Evolutionary conservation across 2,329 filamentous ascomycete species (phyloP), one percentile per base, ranked within the genome.

Genomic region (Hirsutella thompsonii): DNA sequence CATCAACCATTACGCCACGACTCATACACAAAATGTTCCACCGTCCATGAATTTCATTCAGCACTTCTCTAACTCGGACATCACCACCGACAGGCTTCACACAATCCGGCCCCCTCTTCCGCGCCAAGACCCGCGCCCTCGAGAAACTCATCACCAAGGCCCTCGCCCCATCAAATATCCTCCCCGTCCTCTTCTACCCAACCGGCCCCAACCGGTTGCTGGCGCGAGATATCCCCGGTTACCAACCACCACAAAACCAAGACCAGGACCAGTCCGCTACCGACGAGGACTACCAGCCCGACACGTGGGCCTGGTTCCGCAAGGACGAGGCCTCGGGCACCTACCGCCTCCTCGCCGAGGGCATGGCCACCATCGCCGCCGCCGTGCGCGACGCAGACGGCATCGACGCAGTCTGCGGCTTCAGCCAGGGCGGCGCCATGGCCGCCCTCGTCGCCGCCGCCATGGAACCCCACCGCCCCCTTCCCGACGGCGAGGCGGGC

Each of bases 61-160:
- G 13, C 32, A 34, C 16, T 16, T 16, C 32, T 16, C 29, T 32
- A 11, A 32, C 29, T 2, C 29, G 16, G 2, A 2, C 29, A 32
- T 10, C 29, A 29, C 16, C 4, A 5, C n/a, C 29, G 29, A 11
- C 42, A 80, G 83, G 90, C 61, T 95, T 80, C 73, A 94, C 90
- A 8, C 90, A 96, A 69, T 93, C 85, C 21, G 88, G 89, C 4
- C 62, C 80, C 4, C 69, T 88, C 47, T 95, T 95, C 74, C 81
- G 78, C 57, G 76, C 81, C 59, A 95, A 95, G 67, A 93, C 86
- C 36, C 84, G 87, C 59, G 86, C 86, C 10, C 69, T 95, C 1
- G 78, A 88, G 52, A 94, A 95, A 61, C 68, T 81, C 41, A 73
- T 95, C 43, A 61, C 68, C 45, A 94, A 94, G 56, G 66, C 76